Conservation (phyloP, 306 rosid genomes). For the Abrus precatorius region DNA sequence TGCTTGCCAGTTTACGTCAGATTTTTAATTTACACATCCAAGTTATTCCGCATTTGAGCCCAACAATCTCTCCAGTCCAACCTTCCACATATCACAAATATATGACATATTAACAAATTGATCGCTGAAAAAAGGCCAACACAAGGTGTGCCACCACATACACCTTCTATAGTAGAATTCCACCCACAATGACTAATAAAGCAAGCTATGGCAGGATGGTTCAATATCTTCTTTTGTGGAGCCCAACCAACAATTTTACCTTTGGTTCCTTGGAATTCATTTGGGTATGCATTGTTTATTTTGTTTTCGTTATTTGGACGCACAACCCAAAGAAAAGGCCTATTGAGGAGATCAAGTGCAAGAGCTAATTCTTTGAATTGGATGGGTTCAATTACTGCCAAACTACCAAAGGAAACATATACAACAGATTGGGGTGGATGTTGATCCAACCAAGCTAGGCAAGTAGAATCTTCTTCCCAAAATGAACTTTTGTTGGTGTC, state of each 20-base stretch:
- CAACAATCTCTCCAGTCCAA: constrained; percentile 55
- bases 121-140: constrained; percentile 62
- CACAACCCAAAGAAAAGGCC: constrained; percentile 49
- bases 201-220: constrained; percentile 46
- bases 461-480: constrained; percentile 28
- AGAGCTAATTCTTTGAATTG: constrained; percentile 49
- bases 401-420: constrained; percentile 48
- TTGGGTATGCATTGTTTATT: constrained; percentile 11
- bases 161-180: constrained; percentile 61
- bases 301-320: background rate
- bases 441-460: constrained; percentile 43
- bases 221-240: constrained; percentile 52
- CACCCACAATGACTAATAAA: constrained; percentile 63
- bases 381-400: background rate
- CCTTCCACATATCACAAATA: constrained; percentile 60
- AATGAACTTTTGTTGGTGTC: constrained; percentile 23
- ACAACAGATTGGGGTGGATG: constrained; percentile 30
- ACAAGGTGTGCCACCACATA: constrained; percentile 53
- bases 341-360: constrained; percentile 43
- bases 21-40: too few species aligned
- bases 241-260: constrained; percentile 54
- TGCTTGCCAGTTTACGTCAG: too few species aligned
- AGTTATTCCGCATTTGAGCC: too few species aligned
- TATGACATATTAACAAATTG: constrained; percentile 48
- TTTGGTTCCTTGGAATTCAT: constrained; percentile 35